Percentiles rank a stretch among this genome's conserved stretches.
Conservation (phyloP, 2,329 filamentous ascomycete genomes). For the Herpotrichia juniperi region DNA sequence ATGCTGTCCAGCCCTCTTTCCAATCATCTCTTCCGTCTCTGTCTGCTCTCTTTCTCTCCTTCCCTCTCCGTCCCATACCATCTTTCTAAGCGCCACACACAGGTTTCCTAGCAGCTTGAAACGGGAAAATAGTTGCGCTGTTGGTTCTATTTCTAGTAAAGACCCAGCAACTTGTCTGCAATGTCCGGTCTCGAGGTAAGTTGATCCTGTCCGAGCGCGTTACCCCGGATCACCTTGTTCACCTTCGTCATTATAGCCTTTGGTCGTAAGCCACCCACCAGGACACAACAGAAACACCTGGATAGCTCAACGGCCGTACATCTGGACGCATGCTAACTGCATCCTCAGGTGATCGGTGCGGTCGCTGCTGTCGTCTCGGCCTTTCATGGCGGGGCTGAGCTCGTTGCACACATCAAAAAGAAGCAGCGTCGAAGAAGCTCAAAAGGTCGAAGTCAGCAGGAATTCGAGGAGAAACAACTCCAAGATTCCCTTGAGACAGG, state of each 20-base stretch:
- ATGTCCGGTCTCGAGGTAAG: slow-evolving; percentile 40
- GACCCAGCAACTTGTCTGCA: not conserved
- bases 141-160: not conserved
- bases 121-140: not conserved
- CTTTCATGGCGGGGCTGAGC: slow-evolving; percentile 50
- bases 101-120: not conserved
- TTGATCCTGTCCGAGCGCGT: slow-evolving; percentile 2
- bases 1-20: slow-evolving; percentile 3
- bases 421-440: slow-evolving; percentile 32
- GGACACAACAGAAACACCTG: not conserved
- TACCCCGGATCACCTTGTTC: slow-evolving; percentile 2
- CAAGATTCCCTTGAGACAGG: slow-evolving; percentile 46
- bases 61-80: not conserved
- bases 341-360: slow-evolving; percentile 44
- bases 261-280: slow-evolving; percentile 9
- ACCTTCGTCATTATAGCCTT: slow-evolving; percentile 3
- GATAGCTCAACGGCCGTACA: not conserved
- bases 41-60: slow-evolving; percentile 4
- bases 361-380: slow-evolving; percentile 51
- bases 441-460: slow-evolving; percentile 31
- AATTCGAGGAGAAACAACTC: slow-evolving; percentile 46
- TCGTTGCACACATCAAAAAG: slow-evolving; percentile 43
- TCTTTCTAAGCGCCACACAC: not conserved
- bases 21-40: slow-evolving; percentile 2
- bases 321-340: slow-evolving; percentile 11